phyloP scores from a whole-genome alignment of 2,329 filamentous ascomycete species.

The Aspergillus sp. region DNA sequence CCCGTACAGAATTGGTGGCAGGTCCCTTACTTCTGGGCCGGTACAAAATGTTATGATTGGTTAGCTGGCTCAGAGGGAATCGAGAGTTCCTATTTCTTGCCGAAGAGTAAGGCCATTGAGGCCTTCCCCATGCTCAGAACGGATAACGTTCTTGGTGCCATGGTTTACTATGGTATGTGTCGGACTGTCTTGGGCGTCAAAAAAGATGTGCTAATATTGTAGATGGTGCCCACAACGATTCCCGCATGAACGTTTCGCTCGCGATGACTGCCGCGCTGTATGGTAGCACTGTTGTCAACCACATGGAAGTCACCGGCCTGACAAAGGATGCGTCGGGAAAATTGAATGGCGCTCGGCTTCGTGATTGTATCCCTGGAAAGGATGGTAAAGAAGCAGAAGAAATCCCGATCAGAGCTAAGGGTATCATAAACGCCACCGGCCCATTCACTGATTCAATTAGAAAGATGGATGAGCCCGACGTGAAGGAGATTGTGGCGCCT shows the following conservation, averaged over 20 bases:
- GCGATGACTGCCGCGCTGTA: slow-evolving; percentile 88
- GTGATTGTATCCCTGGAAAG: slow-evolving; percentile 67
- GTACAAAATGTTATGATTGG: slow-evolving; percentile 79
- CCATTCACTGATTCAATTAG: slow-evolving; percentile 84
- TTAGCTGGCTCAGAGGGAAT: slow-evolving; percentile 84
- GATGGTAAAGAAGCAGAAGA: slow-evolving; percentile 63
- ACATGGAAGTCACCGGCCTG: slow-evolving; percentile 75
- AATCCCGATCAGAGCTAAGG: slow-evolving; percentile 73
- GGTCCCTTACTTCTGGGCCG: slow-evolving; percentile 70
- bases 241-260: slow-evolving; percentile 85
- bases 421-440: slow-evolving; percentile 84
- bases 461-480: slow-evolving; percentile 74
- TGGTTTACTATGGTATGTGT: slow-evolving; percentile 75
- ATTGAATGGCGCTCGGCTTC: slow-evolving; percentile 71
- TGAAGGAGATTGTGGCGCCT: slow-evolving; percentile 78
- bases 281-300: slow-evolving; percentile 78
- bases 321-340: slow-evolving; percentile 72
- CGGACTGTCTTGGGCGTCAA: neutral
- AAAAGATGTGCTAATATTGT: slow-evolving; percentile 4
- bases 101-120: slow-evolving; percentile 80
- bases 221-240: slow-evolving; percentile 90
- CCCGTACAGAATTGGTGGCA: slow-evolving; percentile 83
- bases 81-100: slow-evolving; percentile 85
- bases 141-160: slow-evolving; percentile 72
- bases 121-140: slow-evolving; percentile 87